A percentile compares a stretch with the other conserved stretches of the same genome.
These are phyloP conservation scores for Eucalyptus pauciflora DNA, from an alignment of 345 rosid genomes.

Conservation along the genomic window DNA sequence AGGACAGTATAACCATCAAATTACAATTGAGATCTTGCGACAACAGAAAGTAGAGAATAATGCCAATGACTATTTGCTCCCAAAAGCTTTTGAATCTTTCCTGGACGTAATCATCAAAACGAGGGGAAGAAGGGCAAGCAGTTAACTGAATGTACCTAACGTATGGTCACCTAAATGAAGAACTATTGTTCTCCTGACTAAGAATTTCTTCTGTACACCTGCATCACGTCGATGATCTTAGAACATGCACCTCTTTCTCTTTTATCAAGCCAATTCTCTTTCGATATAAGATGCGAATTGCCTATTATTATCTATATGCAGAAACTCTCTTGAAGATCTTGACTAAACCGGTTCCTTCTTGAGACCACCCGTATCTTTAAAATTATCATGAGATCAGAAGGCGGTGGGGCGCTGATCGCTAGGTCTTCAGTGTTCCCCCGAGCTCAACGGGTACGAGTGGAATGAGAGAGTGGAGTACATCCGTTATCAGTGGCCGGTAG, in stretches of 20 bases:
- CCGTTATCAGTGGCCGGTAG: conserved; percentile 82
- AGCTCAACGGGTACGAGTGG: conserved; percentile 77
- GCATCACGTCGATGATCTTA: neutral
- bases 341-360: neutral
- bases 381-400: neutral
- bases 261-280: neutral
- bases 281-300: neutral
- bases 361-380: neutral
- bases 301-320: neutral
- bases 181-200: neutral
- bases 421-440: conserved; percentile 69
- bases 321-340: neutral
- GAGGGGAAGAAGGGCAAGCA: neutral
- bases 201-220: neutral
- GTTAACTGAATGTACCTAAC: neutral
- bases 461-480: conserved; percentile 80
- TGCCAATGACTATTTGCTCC: neutral
- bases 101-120: neutral
- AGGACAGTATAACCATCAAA: neutral
- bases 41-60: neutral
- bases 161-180: neutral
- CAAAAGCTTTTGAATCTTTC: neutral
- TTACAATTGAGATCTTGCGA: neutral
- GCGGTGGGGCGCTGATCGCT: neutral
- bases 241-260: neutral